Conservation (phyloP, 768 basidiomycete genomes). For the Gyrodon lividus region DNA sequence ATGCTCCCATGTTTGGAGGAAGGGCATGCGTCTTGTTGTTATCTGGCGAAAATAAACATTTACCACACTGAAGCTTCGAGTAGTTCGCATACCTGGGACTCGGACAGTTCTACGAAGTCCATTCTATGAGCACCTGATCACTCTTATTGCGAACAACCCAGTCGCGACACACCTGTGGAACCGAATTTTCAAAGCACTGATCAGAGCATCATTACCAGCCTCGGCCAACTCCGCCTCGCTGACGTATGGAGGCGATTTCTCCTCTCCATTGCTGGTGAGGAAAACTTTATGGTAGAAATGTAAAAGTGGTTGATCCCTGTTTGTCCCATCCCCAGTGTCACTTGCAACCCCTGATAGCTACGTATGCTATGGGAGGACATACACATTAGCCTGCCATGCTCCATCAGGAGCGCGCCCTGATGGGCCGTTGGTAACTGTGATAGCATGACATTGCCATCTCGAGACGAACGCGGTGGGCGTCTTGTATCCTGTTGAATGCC, state of each 20-base stretch:
- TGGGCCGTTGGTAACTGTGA: neutral
- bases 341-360: neutral
- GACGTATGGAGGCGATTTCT: neutral
- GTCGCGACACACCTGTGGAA: neutral
- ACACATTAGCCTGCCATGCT: neutral
- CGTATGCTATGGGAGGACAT: neutral
- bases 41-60: neutral
- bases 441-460: neutral
- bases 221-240: neutral
- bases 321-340: neutral
- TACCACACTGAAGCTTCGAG: neutral
- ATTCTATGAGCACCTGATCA: neutral
- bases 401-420: neutral
- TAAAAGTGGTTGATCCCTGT: neutral
- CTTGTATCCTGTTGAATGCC: neutral
- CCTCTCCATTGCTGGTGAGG: neutral
- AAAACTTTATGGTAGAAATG: neutral
- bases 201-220: neutral
- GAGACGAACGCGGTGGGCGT: neutral
- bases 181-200: neutral
- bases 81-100: neutral
- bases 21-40: conserved; percentile 9
- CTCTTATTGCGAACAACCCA: neutral
- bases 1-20: conserved; percentile 24
- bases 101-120: neutral